Conservation (phyloP, 371 early-diverging fungal species). For the Lichtheimia ramosa region DNA sequence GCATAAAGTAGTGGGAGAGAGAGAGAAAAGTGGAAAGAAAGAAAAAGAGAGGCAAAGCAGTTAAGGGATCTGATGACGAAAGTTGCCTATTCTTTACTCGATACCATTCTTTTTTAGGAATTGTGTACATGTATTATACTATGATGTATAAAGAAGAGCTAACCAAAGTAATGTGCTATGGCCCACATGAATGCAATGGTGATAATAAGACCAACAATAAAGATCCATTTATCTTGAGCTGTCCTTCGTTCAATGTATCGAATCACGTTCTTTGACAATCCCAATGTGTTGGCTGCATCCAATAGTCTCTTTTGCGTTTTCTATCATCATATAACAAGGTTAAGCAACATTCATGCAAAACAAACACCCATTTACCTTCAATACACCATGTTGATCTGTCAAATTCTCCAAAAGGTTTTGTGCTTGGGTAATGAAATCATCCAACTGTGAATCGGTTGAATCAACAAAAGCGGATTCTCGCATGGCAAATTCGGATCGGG, state of each 20-base stretch:
- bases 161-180: slow-evolving; percentile 61
- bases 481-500: slow-evolving; percentile 39
- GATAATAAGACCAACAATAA: slow-evolving; percentile 69
- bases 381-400: slow-evolving; percentile 73
- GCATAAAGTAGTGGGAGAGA: not conserved
- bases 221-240: slow-evolving; percentile 80
- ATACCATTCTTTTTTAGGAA: not conserved
- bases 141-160: slow-evolving; percentile 6
- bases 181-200: slow-evolving; percentile 62
- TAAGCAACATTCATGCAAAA: not conserved
- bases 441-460: slow-evolving; percentile 62
- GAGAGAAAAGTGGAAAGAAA: not conserved
- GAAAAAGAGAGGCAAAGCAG: slow-evolving; percentile 1
- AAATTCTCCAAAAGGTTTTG: slow-evolving; percentile 68
- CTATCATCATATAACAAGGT: slow-evolving; percentile 26
- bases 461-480: slow-evolving; percentile 53
- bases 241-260: slow-evolving; percentile 82
- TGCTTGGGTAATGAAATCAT: slow-evolving; percentile 75
- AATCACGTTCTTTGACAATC: slow-evolving; percentile 81
- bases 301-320: slow-evolving; percentile 76
- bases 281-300: slow-evolving; percentile 80
- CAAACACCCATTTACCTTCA: slow-evolving; percentile 58
- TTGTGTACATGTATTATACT: no score
- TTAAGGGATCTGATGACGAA: not conserved
- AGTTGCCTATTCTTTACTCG: no score